Evolutionary conservation across 306 rosid genomes (phyloP).

Genomic region (Abrus pulchellus): DNA sequence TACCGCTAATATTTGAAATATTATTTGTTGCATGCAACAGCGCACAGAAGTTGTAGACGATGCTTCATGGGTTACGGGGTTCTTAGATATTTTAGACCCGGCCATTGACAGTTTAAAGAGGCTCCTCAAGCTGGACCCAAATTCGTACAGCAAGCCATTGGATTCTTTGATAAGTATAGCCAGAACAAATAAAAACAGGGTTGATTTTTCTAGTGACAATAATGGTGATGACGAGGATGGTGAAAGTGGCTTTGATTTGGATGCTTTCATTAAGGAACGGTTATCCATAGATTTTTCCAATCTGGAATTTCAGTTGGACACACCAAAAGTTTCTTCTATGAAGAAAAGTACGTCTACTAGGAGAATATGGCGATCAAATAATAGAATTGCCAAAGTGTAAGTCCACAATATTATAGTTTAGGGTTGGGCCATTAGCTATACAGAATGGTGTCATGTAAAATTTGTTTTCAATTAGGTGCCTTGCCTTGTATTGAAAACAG

Average conservation of each 20-base stretch:
- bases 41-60: conserved; percentile 95
- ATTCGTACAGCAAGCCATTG: conserved; percentile 49
- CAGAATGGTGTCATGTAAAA: conserved; percentile 42
- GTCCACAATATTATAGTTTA: conserved; percentile 39
- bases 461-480: conserved; percentile 26
- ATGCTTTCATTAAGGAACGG: conserved; percentile 69
- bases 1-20: conserved; percentile 34
- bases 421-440: conserved; percentile 44
- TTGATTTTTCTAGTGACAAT: conserved; percentile 38
- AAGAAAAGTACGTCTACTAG: conserved; percentile 57
- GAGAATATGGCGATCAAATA: conserved; percentile 59
- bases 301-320: conserved; percentile 68
- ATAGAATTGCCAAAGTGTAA: conserved; percentile 41
- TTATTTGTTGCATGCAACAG: conserved; percentile 61
- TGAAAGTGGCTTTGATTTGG: conserved; percentile 71
- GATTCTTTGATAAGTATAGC: conserved; percentile 48
- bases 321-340: conserved; percentile 45
- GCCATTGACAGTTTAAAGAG: conserved; percentile 85
- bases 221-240: conserved; percentile 45
- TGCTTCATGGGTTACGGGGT: conserved; percentile 96
- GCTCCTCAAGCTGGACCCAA: conserved; percentile 71
- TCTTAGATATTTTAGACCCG: conserved; percentile 89
- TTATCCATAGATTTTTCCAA: conserved; percentile 73
- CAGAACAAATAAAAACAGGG: conserved; percentile 47
- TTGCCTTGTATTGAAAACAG: conserved; percentile 38